Conservation (phyloP, 2,329 filamentous ascomycete species). For the Aphanocladium album region DNA sequence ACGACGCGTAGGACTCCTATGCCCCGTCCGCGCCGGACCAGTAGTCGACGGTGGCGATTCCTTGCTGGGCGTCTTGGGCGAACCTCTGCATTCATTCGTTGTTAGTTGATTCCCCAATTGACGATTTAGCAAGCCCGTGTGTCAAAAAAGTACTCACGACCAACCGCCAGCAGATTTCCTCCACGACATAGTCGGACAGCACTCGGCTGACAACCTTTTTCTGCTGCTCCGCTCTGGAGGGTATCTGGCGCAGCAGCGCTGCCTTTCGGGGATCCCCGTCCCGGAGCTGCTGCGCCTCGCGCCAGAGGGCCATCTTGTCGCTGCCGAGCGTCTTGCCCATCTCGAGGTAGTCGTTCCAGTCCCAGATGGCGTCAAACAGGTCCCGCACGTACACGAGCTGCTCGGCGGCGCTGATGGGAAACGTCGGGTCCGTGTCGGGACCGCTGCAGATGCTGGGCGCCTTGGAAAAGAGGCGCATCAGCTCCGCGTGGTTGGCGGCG, state of each 20-base stretch:
- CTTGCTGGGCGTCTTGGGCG: constrained; percentile 23
- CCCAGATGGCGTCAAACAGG: constrained; percentile 4
- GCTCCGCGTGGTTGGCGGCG: background rate
- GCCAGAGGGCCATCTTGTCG: background rate
- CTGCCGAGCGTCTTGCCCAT: constrained; percentile 3
- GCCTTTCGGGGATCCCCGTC: background rate
- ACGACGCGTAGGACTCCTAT: constrained; percentile 25
- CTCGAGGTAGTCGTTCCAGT: constrained; percentile 6
- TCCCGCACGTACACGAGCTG: background rate
- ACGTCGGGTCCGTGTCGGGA: background rate
- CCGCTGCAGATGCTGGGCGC: background rate
- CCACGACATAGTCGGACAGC: constrained; percentile 19
- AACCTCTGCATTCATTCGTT: constrained; percentile 12
- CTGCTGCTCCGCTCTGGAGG: constrained; percentile 17
- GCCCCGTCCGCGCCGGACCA: constrained; percentile 25
- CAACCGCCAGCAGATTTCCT: constrained; percentile 22
- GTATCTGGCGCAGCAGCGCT: constrained; percentile 11
- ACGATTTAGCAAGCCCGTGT: too few relatives aligned
- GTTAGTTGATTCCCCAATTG: background rate
- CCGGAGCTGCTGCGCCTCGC: background rate
- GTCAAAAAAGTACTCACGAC: constrained; percentile 21
- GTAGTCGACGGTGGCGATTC: constrained; percentile 19
- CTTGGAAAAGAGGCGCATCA: background rate
- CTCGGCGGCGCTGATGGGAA: background rate
- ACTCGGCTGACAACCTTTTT: constrained; percentile 18